Conservation (phyloP, 2,329 filamentous ascomycete genomes). For the Aspergillus piperis region DNA sequence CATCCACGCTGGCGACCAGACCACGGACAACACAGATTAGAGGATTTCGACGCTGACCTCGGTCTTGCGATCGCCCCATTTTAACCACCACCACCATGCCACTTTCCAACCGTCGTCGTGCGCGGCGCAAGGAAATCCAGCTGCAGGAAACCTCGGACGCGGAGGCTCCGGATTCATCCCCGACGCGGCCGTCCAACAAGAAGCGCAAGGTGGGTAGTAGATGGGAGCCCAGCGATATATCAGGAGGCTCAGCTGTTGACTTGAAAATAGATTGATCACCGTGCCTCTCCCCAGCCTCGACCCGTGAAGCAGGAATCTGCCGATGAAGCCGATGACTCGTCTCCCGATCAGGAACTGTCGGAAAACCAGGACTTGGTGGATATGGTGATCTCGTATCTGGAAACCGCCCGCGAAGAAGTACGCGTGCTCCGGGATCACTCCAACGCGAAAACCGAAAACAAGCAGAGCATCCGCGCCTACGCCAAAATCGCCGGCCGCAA, state of each 20-base stretch:
- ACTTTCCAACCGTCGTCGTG: slow-evolving; percentile 47
- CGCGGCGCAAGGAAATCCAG: slow-evolving; percentile 48
- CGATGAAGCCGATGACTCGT: slow-evolving; percentile 45
- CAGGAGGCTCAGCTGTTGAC: not conserved
- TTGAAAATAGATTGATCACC: slow-evolving; percentile 37
- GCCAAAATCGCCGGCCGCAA: slow-evolving; percentile 54
- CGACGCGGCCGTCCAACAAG: slow-evolving; percentile 49
- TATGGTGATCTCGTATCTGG: slow-evolving; percentile 50
- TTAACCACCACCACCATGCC: slow-evolving; percentile 35
- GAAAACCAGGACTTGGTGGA: slow-evolving; percentile 50
- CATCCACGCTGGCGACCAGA: not conserved
- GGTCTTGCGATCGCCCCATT: slow-evolving; percentile 5
- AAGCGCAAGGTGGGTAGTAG: slow-evolving; percentile 48
- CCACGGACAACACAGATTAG: not conserved
- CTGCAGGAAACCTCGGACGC: slow-evolving; percentile 48
- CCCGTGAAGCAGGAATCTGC: slow-evolving; percentile 42
- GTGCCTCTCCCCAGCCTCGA: slow-evolving; percentile 33
- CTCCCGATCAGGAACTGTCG: slow-evolving; percentile 44
- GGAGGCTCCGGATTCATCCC: slow-evolving; percentile 51
- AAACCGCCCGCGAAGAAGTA: slow-evolving; percentile 46
- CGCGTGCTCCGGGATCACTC: slow-evolving; percentile 48
- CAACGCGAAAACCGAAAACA: slow-evolving; percentile 48
- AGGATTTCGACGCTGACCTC: slow-evolving; percentile 8
- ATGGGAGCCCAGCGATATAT: not conserved
- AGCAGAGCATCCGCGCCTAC: slow-evolving; percentile 51